These are phyloP conservation scores for Amanita subjunquillea DNA, from an alignment of 768 basidiomycete species.

Conservation along the genomic window DNA sequence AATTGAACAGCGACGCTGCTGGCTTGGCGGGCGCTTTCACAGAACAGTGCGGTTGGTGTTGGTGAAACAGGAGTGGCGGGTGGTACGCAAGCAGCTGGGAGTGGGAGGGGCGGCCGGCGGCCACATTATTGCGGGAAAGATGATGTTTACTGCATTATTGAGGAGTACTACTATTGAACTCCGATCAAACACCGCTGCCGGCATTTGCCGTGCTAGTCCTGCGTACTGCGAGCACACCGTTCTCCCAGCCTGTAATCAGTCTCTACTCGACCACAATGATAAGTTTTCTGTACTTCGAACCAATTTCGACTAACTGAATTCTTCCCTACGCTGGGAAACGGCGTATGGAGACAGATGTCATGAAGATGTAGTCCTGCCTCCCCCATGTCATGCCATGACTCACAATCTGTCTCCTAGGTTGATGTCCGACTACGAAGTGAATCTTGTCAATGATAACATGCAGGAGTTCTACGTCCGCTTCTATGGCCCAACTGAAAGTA, in stretches of 20 bases:
- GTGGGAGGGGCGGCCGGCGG: not conserved
- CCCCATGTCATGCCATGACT: not conserved
- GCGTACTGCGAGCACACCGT: not conserved
- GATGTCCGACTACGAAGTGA: constrained; percentile 98
- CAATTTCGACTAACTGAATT: constrained; percentile 10
- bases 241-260: constrained; percentile 6
- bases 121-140: constrained; percentile 49
- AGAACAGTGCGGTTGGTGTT: constrained; percentile 14
- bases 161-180: constrained; percentile 47
- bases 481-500: constrained; percentile 90
- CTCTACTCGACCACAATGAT: constrained; percentile 39
- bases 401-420: constrained; percentile 40
- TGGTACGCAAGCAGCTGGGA: constrained; percentile 6
- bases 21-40: constrained; percentile 33
- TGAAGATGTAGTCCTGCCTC: constrained; percentile 74
- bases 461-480: constrained; percentile 98
- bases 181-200: constrained; percentile 2
- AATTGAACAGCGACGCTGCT: constrained; percentile 24
- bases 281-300: constrained; percentile 22
- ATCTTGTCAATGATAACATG: constrained; percentile 96
- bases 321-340: constrained; percentile 56
- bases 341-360: constrained; percentile 97
- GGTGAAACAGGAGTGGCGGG: constrained; percentile 12
- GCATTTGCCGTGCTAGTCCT: constrained; percentile 6
- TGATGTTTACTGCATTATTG: constrained; percentile 59